These are phyloP conservation scores for Biscogniauxia marginata DNA, from an alignment of 2,329 filamentous ascomycete species.

Conservation along the genomic window DNA sequence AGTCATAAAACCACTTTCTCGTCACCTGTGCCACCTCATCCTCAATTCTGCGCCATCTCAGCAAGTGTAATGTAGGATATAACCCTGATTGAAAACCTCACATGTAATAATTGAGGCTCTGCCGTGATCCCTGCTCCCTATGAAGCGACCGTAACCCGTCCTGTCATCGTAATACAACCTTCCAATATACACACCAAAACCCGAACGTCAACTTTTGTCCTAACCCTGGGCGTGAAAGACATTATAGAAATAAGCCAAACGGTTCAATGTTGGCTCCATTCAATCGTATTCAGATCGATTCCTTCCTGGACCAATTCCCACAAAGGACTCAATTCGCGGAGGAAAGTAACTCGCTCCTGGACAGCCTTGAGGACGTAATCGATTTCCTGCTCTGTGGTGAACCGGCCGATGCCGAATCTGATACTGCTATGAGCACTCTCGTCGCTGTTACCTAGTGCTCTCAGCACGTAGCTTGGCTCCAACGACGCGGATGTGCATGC, in stretches of 20 bases:
- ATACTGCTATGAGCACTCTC: slow-evolving; percentile 98
- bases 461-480: slow-evolving; percentile 93
- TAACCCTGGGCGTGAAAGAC: not conserved
- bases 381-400: slow-evolving; percentile 92
- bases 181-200: slow-evolving; percentile 5
- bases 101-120: slow-evolving; percentile 12
- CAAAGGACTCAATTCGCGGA: slow-evolving; percentile 89
- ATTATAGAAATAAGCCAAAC: not conserved
- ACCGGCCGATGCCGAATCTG: slow-evolving; percentile 93
- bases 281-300: slow-evolving; percentile 90
- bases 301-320: slow-evolving; percentile 99
- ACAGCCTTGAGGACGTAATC: slow-evolving; percentile 98
- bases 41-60: not conserved
- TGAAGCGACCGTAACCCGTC: slow-evolving; percentile 2
- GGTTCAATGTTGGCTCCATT: slow-evolving; percentile 92
- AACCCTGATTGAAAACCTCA: slow-evolving; percentile 2
- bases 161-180: not conserved
- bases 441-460: slow-evolving; percentile 92
- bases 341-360: slow-evolving; percentile 82
- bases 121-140: not conserved
- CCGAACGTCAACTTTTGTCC: not conserved
- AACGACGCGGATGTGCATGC: slow-evolving; percentile 96
- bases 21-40: not conserved
- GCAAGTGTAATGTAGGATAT: not conserved
- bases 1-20: not conserved